phyloP scores from a whole-genome alignment of 2,329 filamentous ascomycete genomes.

The Cadophora sp. region DNA sequence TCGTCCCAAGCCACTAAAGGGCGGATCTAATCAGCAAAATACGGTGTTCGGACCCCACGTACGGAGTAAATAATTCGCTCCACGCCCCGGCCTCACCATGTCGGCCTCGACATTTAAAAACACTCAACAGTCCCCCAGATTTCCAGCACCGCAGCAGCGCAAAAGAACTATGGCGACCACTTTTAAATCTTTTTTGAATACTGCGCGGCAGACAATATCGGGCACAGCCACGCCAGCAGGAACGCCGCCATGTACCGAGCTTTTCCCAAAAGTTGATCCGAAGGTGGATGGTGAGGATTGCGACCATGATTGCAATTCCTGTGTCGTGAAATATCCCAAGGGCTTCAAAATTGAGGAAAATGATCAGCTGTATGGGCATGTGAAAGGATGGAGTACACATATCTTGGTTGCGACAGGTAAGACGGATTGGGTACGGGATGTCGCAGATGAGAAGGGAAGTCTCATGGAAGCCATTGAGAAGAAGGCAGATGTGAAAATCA shows the following conservation, averaged over 20 bases:
- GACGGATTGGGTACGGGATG: slow-evolving; percentile 90
- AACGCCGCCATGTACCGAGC: slow-evolving; percentile 39
- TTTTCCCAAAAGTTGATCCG: slow-evolving; percentile 81
- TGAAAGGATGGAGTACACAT: slow-evolving; percentile 90
- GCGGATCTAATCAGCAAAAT: slow-evolving; percentile 20
- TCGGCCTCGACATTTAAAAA: slow-evolving; percentile 21
- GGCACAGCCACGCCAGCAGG: slow-evolving; percentile 36
- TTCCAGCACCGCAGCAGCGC: slow-evolving; percentile 12
- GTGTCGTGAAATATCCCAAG: slow-evolving; percentile 78
- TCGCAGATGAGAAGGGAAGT: slow-evolving; percentile 85
- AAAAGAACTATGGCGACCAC: slow-evolving; percentile 36
- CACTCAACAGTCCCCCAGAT: slow-evolving; percentile 9
- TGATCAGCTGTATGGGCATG: slow-evolving; percentile 82
- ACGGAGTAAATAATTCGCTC: slow-evolving; percentile 5
- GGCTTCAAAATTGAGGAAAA: slow-evolving; percentile 75
- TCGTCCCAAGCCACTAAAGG: neutral
- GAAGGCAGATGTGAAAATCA: slow-evolving; percentile 61
- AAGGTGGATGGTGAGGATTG: slow-evolving; percentile 87
- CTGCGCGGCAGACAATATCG: slow-evolving; percentile 37
- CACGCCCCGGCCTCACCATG: slow-evolving; percentile 20
- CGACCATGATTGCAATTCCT: slow-evolving; percentile 83
- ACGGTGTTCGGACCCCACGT: slow-evolving; percentile 22
- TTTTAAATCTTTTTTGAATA: slow-evolving; percentile 40
- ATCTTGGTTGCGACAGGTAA: slow-evolving; percentile 94
- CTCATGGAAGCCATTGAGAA: slow-evolving; percentile 77